phyloP scores from a whole-genome alignment of 2,329 filamentous ascomycete genomes.

The Magnaporthiopsis rhizophila region DNA sequence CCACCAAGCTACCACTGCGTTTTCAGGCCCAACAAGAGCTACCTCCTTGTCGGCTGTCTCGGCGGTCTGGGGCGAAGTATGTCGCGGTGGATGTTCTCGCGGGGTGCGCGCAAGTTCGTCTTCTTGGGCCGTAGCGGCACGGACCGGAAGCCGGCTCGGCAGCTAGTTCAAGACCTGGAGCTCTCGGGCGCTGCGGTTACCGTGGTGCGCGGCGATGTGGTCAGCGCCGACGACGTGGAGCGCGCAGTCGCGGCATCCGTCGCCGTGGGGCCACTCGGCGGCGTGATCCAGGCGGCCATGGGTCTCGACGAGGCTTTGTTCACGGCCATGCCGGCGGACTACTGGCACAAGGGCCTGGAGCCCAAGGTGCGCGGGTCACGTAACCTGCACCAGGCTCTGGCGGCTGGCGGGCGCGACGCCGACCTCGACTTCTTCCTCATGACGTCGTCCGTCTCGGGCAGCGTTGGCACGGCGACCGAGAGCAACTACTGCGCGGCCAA shows the following conservation, averaged over 20 bases:
- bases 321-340: conserved; percentile 20
- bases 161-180: too few species aligned
- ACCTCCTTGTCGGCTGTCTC: too few species aligned
- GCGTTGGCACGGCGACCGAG: conserved; percentile 25
- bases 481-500: conserved; percentile 33
- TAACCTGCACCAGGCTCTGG: conserved; percentile 23
- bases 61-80: too few species aligned
- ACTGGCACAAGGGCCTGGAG: conserved; percentile 20
- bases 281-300: conserved; percentile 9
- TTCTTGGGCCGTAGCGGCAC: not conserved
- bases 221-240: too few species aligned
- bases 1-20: too few species aligned
- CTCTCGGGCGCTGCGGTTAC: too few species aligned
- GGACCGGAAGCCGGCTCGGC: too few species aligned
- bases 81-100: conserved; percentile 1
- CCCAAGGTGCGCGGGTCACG: conserved; percentile 26
- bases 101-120: not conserved
- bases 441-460: conserved; percentile 21
- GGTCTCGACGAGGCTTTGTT: conserved; percentile 4
- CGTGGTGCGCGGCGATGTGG: too few species aligned
- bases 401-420: conserved; percentile 11
- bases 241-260: too few species aligned
- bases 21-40: too few species aligned
- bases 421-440: conserved; percentile 27
- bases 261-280: too few species aligned